A percentile compares a stretch with the other conserved stretches of the same genome.
Conservation (phyloP, 148 eudicot species). For the Camellia granthamiana region DNA sequence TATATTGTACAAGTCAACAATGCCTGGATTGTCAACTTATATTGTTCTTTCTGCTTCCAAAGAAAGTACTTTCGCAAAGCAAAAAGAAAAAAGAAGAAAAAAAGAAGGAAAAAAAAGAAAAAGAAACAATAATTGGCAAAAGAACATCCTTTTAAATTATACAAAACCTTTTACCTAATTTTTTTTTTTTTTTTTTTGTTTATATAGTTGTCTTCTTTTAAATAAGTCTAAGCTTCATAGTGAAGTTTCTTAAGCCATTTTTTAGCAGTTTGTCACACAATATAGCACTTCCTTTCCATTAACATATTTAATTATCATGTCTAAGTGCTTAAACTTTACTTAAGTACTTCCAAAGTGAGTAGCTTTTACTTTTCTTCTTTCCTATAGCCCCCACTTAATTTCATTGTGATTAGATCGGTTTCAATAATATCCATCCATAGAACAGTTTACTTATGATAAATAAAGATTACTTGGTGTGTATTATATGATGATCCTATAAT, state of each 20-base stretch:
- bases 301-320: background rate
- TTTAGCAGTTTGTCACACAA: background rate
- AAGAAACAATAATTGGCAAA: background rate
- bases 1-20: constrained; percentile 11
- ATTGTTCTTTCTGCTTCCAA: constrained; percentile 6
- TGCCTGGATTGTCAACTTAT: constrained; percentile 11
- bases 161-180: background rate
- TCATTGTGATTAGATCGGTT: background rate
- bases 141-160: background rate
- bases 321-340: constrained; percentile 16
- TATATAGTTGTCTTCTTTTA: background rate
- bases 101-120: background rate
- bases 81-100: background rate
- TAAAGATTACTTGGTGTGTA: background rate
- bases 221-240: constrained; percentile 1
- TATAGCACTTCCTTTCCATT: background rate
- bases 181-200: background rate
- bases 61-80: constrained; percentile 8
- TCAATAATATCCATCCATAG: background rate
- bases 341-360: constrained; percentile 11
- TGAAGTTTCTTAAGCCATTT: background rate
- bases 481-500: background rate
- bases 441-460: background rate
- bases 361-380: constrained; percentile 4
- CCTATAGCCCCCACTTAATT: constrained; percentile 1